Evolutionary conservation across 1,284 basidiomycete species (phyloP), one percentile per base, ranked within the genome.

Genomic region (Cryptococcus floricola): DNA sequence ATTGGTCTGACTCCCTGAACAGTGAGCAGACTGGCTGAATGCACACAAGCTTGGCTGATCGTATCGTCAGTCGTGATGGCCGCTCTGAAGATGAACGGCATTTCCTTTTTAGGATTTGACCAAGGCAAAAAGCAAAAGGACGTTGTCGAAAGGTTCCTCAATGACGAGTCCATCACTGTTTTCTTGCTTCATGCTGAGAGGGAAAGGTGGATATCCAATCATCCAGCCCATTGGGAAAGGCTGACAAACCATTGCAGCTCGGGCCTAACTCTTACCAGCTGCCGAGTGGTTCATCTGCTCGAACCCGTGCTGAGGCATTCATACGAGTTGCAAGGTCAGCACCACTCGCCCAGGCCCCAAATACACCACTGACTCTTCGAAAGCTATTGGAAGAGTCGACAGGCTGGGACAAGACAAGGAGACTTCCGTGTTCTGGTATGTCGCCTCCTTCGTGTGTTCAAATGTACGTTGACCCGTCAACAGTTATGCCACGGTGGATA

Each of bases 161-260:
- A 67, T 28, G 70, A 76, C 42, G 47, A 62, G n/a, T 56, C 49
- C 18, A 75, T 77, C 58, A 52, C 64, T 14, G 75, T 75, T 9
- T 77, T 77, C 58, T 61, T 77, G 18, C 60, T 77, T 16, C 74
- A 77, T 53, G 76, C 74, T 4, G 75, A 77, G 57, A 59, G 68
- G 25, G 73, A 75, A 50, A 74, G 69, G 70, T 68, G 46, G 48
- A 63, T 56, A 5, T 4, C 19, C 13, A 12, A 6, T 18, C 19
- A 28, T 19, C 6, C 18, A 19, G 1, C 25, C 14, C 9, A 16
- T 31, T 43, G 3, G 39, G 9, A 13, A 52, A 7, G 19, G 39
- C 16, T 31, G 25, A 14, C 19, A 31, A 12, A 34, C 31, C 42
- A 31, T 37, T 48, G 14, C 41, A 72, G 72, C 49, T 67, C 75